These are phyloP conservation scores for Sonneratia caseolaris DNA, from an alignment of 345 rosid genomes.

Conservation along the genomic window DNA sequence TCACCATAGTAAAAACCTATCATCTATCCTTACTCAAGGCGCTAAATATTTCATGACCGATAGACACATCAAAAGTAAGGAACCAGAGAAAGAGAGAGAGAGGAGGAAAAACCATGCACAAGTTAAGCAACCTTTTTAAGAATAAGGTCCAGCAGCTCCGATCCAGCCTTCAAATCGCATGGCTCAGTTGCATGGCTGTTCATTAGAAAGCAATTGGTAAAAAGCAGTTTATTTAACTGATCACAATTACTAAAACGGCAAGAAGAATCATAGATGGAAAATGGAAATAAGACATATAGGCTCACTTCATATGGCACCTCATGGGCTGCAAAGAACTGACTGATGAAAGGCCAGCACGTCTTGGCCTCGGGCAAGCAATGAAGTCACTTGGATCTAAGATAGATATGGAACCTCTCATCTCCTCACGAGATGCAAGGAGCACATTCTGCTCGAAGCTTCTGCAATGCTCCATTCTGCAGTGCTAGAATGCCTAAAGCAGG, in stretches of 20 bases:
- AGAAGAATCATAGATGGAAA: background rate
- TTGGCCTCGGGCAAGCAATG: conserved; percentile 2
- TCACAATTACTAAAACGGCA: background rate
- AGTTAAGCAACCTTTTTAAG: background rate
- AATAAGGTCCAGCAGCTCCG: conserved; percentile 6
- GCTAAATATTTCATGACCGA: background rate
- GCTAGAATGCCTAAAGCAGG: background rate
- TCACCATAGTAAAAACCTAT: too few species aligned
- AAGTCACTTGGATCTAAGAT: background rate
- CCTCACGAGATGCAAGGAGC: background rate
- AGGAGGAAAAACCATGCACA: background rate
- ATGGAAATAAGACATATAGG: background rate
- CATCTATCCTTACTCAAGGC: too few species aligned
- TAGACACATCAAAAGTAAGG: too few species aligned
- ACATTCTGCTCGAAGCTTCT: background rate
- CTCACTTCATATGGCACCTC: conserved; percentile 2
- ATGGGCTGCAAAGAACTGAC: background rate
- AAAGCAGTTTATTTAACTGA: background rate
- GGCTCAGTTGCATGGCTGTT: background rate
- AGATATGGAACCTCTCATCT: conserved; percentile 3
- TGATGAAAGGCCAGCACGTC: background rate
- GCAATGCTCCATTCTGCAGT: conserved; percentile 3
- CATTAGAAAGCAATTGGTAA: background rate
- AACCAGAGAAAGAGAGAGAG: background rate
- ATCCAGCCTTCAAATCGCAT: background rate